phyloP scores from a whole-genome alignment of 2,329 filamentous ascomycete species.

The Leptographium wingfieldii region DNA sequence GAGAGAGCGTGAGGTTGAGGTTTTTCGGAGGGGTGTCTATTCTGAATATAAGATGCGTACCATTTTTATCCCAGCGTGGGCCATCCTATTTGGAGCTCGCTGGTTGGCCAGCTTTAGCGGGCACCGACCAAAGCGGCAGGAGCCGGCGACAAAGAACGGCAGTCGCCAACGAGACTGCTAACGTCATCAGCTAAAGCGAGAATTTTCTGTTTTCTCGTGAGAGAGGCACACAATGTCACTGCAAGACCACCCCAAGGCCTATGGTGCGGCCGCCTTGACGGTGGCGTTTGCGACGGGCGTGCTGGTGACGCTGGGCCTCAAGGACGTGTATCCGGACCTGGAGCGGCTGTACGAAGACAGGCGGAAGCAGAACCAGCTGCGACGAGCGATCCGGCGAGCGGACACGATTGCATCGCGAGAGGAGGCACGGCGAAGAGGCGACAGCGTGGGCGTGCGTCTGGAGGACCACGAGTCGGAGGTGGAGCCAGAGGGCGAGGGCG shows the following conservation, averaged over 20 bases:
- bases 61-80: neutral
- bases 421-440: slow-evolving; percentile 1
- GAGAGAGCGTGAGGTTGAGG: neutral
- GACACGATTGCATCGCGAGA: neutral
- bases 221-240: slow-evolving; percentile 36
- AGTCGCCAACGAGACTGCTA: neutral
- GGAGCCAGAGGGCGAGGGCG: slow-evolving; percentile 9
- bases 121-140: neutral
- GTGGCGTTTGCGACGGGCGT: slow-evolving; percentile 68
- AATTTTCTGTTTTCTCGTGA: neutral
- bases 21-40: too few relatives aligned
- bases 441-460: slow-evolving; percentile 32
- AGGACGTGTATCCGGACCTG: slow-evolving; percentile 67
- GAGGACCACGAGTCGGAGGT: slow-evolving; percentile 38
- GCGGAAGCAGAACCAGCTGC: slow-evolving; percentile 9
- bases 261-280: slow-evolving; percentile 52
- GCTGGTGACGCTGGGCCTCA: slow-evolving; percentile 62
- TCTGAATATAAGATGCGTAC: neutral
- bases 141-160: neutral
- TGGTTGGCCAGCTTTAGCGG: neutral
- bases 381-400: slow-evolving; percentile 1
- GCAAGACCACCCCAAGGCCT: slow-evolving; percentile 47
- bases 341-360: slow-evolving; percentile 44
- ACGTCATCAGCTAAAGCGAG: neutral
- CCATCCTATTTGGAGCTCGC: neutral